phyloP scores from a whole-genome alignment of 1,284 basidiomycete species.

The Calocybe gambosa region DNA sequence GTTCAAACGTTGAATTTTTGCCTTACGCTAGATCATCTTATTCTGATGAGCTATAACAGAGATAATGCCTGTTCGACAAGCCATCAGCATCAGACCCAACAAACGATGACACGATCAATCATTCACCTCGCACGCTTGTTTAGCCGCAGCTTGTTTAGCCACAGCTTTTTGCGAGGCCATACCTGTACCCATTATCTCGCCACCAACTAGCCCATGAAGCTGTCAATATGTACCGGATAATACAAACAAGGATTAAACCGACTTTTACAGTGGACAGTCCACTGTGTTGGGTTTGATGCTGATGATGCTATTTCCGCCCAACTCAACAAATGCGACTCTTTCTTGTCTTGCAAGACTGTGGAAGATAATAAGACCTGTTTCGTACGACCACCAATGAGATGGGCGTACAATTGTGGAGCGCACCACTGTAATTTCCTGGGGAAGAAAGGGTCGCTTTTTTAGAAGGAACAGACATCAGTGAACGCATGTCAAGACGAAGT shows the following conservation, averaged over 20 bases:
- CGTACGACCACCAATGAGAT: background rate
- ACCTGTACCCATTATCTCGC: constrained; percentile 40
- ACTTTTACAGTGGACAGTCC: constrained; percentile 51
- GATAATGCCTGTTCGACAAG: constrained; percentile 10
- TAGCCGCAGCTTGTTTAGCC: constrained; percentile 52
- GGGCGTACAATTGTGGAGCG: constrained; percentile 46
- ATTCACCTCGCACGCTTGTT: constrained; percentile 35
- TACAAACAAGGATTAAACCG: background rate
- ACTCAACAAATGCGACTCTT: constrained; percentile 26
- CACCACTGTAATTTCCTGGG: constrained; percentile 14
- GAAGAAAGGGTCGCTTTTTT: constrained; percentile 24
- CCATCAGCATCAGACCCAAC: background rate
- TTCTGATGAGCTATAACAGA: background rate
- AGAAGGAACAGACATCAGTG: background rate
- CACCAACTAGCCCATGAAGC: constrained; percentile 34
- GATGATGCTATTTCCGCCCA: constrained; percentile 33
- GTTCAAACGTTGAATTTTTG: too few relatives aligned
- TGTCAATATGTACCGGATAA: background rate
- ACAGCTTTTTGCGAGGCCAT: constrained; percentile 32
- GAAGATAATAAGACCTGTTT: background rate
- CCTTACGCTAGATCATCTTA: too few relatives aligned
- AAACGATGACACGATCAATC: background rate
- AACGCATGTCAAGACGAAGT: constrained; percentile 8
- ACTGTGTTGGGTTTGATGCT: constrained; percentile 31
- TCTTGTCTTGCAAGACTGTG: constrained; percentile 38